These are phyloP conservation scores for Gentiana macrophylla DNA, from an alignment of 257 asterid species.

Conservation along the genomic window DNA sequence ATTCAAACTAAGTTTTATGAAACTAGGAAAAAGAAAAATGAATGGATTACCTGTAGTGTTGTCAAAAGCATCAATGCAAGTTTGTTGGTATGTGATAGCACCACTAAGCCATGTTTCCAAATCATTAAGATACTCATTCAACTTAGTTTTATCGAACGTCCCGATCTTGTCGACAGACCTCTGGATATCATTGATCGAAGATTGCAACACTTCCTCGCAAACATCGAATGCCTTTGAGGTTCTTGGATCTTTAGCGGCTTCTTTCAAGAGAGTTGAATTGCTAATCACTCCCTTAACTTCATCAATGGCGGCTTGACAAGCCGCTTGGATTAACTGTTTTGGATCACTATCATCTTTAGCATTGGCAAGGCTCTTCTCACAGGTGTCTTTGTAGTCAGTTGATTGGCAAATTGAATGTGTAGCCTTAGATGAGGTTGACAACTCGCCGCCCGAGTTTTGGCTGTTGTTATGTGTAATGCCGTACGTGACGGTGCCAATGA, in stretches of 20 bases:
- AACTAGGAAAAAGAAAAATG: too few species aligned
- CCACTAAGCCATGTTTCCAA: too few species aligned
- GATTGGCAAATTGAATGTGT: slow-evolving; percentile 12
- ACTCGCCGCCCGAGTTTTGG: background rate
- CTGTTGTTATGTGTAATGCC: background rate
- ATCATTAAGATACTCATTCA: too few species aligned
- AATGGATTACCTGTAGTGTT: too few species aligned
- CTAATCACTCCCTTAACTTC: slow-evolving; percentile 10
- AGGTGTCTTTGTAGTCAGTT: slow-evolving; percentile 21
- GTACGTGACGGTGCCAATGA: slow-evolving; percentile 13
- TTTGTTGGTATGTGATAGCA: too few species aligned
- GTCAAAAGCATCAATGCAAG: too few species aligned
- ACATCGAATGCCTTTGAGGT: slow-evolving; percentile 2
- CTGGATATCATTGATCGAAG: too few species aligned
- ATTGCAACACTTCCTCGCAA: too few species aligned
- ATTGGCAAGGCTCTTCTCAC: slow-evolving; percentile 12
- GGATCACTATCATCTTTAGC: slow-evolving; percentile 16
- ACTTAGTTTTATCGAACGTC: too few species aligned
- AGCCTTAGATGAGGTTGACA: slow-evolving; percentile 10
- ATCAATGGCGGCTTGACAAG: slow-evolving; percentile 6
- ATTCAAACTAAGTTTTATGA: too few species aligned
- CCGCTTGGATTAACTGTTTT: slow-evolving; percentile 14
- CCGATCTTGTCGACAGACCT: too few species aligned
- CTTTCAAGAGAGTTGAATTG: background rate
- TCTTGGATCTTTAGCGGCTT: slow-evolving; percentile 18